Evolutionary conservation across 2,329 filamentous ascomycete genomes (phyloP).

Genomic region (Epicoccum sorghinum): DNA sequence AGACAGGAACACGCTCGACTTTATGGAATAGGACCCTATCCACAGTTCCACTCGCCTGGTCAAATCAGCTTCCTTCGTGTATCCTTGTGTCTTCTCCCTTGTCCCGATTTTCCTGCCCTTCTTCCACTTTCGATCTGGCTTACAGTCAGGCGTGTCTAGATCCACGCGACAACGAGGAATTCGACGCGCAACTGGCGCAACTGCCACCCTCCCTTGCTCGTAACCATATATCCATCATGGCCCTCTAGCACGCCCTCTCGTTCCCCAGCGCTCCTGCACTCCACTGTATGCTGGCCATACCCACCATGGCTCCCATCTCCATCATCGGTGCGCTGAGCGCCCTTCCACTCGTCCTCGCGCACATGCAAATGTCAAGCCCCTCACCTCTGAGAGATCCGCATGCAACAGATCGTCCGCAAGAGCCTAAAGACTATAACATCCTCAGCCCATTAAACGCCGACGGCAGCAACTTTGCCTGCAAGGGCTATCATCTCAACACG

Average conservation of each 20-base stretch:
- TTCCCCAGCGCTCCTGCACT: slow-evolving; percentile 7
- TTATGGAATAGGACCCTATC: not conserved
- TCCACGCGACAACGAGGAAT: slow-evolving; percentile 31
- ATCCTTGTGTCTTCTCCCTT: slow-evolving; percentile 6
- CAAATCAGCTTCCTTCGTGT: not conserved
- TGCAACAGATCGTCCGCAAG: slow-evolving; percentile 51
- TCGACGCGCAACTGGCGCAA: slow-evolving; percentile 30
- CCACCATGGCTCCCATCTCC: slow-evolving; percentile 32
- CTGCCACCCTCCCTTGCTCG: slow-evolving; percentile 28
- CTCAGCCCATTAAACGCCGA: slow-evolving; percentile 67
- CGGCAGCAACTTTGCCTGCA: slow-evolving; percentile 77
- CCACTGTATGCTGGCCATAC: slow-evolving; percentile 20
- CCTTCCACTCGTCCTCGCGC: slow-evolving; percentile 38
- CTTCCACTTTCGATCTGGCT: slow-evolving; percentile 4
- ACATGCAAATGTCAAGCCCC: slow-evolving; percentile 64
- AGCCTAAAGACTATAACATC: slow-evolving; percentile 69
- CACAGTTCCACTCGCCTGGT: not conserved
- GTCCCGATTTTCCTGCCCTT: not conserved
- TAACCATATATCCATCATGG: slow-evolving; percentile 16
- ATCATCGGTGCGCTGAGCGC: slow-evolving; percentile 31
- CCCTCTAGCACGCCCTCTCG: not conserved
- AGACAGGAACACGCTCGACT: not conserved
- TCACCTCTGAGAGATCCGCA: slow-evolving; percentile 59
- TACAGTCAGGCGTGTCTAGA: slow-evolving; percentile 3
- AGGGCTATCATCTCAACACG: slow-evolving; percentile 64